Percentiles rank a stretch among this genome's conserved stretches.
Evolutionary conservation across 2,329 filamentous ascomycete genomes (phyloP).

Genomic region (Blastomyces percursus): DNA sequence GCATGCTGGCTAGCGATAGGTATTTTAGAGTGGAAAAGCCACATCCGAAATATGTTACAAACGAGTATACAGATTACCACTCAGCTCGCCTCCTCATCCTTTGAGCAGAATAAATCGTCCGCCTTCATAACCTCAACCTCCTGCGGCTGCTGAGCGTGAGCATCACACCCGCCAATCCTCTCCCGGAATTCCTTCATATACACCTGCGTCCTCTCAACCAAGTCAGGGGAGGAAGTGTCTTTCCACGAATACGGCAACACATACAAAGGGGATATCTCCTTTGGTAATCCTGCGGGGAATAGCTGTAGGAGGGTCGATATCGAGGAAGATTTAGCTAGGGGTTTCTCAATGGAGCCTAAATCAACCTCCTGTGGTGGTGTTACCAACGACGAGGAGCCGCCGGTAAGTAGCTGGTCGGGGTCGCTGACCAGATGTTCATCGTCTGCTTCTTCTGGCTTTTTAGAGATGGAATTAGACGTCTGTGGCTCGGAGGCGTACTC

Average conservation of each 20-base stretch:
- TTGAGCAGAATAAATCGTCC: constrained; percentile 56
- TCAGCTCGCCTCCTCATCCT: constrained; percentile 17
- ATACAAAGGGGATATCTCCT: constrained; percentile 42
- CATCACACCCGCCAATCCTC: constrained; percentile 56
- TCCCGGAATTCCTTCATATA: constrained; percentile 51
- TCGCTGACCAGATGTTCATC: constrained; percentile 12
- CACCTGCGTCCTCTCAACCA: constrained; percentile 33
- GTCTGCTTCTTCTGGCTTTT: background rate
- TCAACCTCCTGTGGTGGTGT: background rate
- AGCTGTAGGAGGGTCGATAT: constrained; percentile 38
- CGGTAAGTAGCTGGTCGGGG: constrained; percentile 12
- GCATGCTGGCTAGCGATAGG: background rate
- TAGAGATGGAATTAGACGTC: background rate
- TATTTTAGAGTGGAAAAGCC: background rate
- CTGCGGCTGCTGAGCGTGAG: constrained; percentile 23
- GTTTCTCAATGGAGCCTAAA: constrained; percentile 17
- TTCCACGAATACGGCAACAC: constrained; percentile 50
- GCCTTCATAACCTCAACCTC: constrained; percentile 30
- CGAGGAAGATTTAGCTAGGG: constrained; percentile 29
- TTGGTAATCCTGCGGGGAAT: constrained; percentile 41
- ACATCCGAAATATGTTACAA: background rate
- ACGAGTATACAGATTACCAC: background rate
- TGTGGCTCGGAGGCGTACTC: constrained; percentile 37
- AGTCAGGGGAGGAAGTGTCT: constrained; percentile 26
- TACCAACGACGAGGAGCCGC: background rate